phyloP scores from a whole-genome alignment of 2,329 filamentous ascomycete genomes.

The Metarhizium sp. region DNA sequence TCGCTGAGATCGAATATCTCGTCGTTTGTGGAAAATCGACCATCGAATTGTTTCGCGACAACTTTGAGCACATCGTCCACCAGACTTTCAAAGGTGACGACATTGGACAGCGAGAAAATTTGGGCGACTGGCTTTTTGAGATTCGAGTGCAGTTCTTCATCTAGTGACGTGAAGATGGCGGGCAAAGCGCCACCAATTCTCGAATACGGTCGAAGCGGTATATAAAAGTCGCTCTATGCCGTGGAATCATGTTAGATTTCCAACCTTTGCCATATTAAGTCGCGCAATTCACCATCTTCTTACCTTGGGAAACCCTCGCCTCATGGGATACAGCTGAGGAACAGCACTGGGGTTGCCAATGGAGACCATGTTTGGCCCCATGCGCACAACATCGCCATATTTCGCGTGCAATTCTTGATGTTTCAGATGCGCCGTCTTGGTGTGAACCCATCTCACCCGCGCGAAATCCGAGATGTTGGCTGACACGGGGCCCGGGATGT shows the following conservation, averaged over 20 bases:
- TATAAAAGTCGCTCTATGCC: constrained; percentile 6
- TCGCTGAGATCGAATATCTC: constrained; percentile 2
- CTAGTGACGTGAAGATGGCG: constrained; percentile 1
- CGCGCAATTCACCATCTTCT: not conserved
- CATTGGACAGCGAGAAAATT: not conserved
- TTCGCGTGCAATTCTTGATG: constrained; percentile 3
- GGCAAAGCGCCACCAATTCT: not conserved
- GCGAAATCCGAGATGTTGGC: constrained; percentile 1
- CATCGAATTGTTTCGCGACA: not conserved
- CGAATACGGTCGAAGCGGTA: not conserved
- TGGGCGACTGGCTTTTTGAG: constrained; percentile 2
- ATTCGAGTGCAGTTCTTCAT: not conserved
- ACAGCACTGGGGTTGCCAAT: constrained; percentile 8
- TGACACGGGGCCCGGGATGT: constrained; percentile 3
- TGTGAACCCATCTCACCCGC: constrained; percentile 3
- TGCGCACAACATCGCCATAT: constrained; percentile 11
- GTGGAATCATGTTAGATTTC: too few relatives aligned
- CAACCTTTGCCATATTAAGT: not conserved
- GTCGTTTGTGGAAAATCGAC: not conserved
- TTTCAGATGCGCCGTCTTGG: constrained; percentile 1
- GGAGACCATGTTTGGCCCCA: constrained; percentile 11
- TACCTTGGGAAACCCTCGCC: constrained; percentile 9
- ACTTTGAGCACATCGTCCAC: constrained; percentile 1
- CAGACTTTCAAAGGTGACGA: not conserved
- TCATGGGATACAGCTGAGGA: constrained; percentile 6